A percentile compares a stretch with the other conserved stretches of the same genome.
These are phyloP conservation scores for Rusavskia elegans DNA, from an alignment of 495 filamentous ascomycete genomes.

Conservation along the genomic window DNA sequence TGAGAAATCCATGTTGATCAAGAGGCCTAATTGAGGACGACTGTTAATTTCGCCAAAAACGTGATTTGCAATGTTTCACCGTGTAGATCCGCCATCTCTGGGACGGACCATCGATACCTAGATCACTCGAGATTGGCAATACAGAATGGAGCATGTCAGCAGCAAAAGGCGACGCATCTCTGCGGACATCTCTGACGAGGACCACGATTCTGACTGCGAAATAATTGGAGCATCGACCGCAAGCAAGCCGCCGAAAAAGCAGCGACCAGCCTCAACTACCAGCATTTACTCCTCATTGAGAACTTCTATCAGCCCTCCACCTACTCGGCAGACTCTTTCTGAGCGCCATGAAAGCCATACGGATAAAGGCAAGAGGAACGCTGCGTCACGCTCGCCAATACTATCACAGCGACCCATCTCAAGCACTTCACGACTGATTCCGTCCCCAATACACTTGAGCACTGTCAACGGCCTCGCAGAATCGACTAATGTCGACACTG, in stretches of 20 bases:
- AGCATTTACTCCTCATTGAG: neutral
- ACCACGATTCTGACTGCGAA: too few species aligned
- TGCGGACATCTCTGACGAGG: neutral
- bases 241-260: too few species aligned
- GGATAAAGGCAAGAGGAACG: neutral
- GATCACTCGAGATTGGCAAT: too few species aligned
- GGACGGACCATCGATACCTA: too few species aligned
- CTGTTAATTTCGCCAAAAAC: too few species aligned
- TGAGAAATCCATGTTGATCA: too few species aligned
- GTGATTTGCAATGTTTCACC: too few species aligned
- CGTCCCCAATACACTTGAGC: constrained; percentile 64
- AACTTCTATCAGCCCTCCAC: neutral
- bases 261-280: too few species aligned
- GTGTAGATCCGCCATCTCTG: too few species aligned
- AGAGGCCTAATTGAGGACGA: too few species aligned
- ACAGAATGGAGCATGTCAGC: neutral
- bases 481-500: constrained; percentile 46
- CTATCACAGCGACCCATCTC: neutral
- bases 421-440: neutral
- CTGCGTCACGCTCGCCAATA: neutral
- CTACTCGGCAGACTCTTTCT: neutral
- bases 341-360: neutral
- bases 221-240: too few species aligned
- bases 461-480: constrained; percentile 47
- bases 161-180: neutral